Base-by-base conservation (phyloP, 345 rosid genomes). In the Nasturtium officinale region DNA sequence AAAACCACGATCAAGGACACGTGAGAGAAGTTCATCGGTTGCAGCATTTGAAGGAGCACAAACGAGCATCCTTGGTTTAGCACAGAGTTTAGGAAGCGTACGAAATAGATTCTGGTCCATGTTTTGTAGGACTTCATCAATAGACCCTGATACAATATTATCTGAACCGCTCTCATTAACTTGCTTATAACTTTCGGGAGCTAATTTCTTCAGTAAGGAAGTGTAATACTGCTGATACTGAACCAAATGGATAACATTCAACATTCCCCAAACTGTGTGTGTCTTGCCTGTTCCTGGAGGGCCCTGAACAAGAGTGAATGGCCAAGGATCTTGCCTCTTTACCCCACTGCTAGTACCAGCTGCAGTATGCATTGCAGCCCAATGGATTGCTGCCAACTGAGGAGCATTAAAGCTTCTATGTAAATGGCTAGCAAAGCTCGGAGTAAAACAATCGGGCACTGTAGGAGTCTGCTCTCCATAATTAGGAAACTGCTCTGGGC, bases 21-120 rank as follows among this genome's bases (percentile, higher is more conserved):
- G 99, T 2, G 99, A 67, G 40, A 95, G 91, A 73, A 95, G 98
- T 77, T 95, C 99, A 80, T 95, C 99, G 7, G 98, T 95, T 67
- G 99, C 99, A 67, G 99, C 99, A 87, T 91, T 95, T 52, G 99
- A 95, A 77, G 99, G 99, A 72, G 99, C 99, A 86, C 99, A 95
- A 32, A 95, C 99, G 37, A 95, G 81, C 99, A 95, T 95, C 75
- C 99, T 85, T 40, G 99, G 99, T 77, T 95, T 95, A 20, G 91
- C 96, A 64, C 98, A 95, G 29, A 95, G 89, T 82, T 88, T 95
- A 65, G 99, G 97, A 73, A 95, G 93, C 5, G 99, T 84, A 23
- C 96, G 96, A 59, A 88, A 85, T 16, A 95, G 90, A 82, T 90
- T 90, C 79, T 90, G 98, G 83, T 91, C 98, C 99, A 95, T 95